A percentile compares a stretch with the other conserved stretches of the same genome.
phyloP scores from a whole-genome alignment of 1,139 yeast species.

The Pichia sp. region DNA sequence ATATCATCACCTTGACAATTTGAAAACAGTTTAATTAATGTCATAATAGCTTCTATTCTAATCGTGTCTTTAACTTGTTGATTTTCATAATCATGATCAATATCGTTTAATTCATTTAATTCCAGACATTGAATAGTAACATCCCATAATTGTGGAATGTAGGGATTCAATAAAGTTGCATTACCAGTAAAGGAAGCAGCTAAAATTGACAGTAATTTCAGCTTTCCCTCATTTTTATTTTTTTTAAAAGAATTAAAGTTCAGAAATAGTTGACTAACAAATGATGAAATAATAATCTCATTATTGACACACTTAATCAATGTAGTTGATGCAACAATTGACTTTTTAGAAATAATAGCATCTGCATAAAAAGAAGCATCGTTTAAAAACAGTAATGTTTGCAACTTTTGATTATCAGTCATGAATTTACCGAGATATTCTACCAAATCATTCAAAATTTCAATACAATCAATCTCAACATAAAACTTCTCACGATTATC shows the following conservation, averaged over 20 bases:
- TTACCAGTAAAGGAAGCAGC: constrained; percentile 30
- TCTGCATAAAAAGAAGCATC: constrained; percentile 38
- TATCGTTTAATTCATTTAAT: constrained; percentile 25
- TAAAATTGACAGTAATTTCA: constrained; percentile 23
- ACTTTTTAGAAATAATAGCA: constrained; percentile 46
- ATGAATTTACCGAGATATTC: constrained; percentile 50
- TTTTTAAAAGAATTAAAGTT: neutral
- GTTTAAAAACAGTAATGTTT: constrained; percentile 36
- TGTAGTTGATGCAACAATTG: constrained; percentile 50
- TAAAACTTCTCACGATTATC: constrained; percentile 28
- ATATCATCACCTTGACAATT: constrained; percentile 25
- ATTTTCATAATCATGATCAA: constrained; percentile 31
- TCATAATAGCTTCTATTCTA: constrained; percentile 44
- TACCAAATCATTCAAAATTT: constrained; percentile 55
- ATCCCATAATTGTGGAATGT: constrained; percentile 22
- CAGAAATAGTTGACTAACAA: constrained; percentile 2
- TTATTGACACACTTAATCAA: constrained; percentile 37
- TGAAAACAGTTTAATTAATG: constrained; percentile 35
- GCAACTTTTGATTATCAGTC: constrained; percentile 35
- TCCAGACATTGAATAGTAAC: constrained; percentile 29
- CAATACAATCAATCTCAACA: constrained; percentile 52
- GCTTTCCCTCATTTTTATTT: constrained; percentile 11
- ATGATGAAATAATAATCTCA: constrained; percentile 11
- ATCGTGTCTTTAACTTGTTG: constrained; percentile 42
- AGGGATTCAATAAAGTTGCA: constrained; percentile 18